These are phyloP conservation scores for Crithidia brevicula DNA, from an alignment of 208 protist species.

Conservation along the genomic window DNA sequence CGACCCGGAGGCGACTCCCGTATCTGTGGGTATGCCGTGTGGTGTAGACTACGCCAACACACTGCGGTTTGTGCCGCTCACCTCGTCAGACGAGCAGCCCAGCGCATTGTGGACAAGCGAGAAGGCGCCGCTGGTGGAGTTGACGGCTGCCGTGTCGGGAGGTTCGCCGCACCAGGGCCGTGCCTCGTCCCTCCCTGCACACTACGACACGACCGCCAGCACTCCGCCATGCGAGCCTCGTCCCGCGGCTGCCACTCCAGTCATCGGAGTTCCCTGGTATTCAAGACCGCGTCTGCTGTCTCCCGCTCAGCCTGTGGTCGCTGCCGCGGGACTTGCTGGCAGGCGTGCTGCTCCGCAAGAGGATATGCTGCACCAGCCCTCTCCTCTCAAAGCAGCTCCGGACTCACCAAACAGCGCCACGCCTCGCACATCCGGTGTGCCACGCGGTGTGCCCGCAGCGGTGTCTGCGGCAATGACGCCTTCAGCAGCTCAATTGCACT, in stretches of 20 bases:
- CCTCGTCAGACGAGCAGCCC: not conserved
- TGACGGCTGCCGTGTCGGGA: slow-evolving; percentile 2
- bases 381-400: too few species aligned
- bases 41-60: slow-evolving; percentile 41
- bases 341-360: not conserved
- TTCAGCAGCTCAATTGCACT: not conserved
- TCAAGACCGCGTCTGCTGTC: slow-evolving; percentile 23
- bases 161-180: not conserved
- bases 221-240: not conserved
- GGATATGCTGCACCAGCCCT: too few species aligned
- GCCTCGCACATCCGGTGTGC: not conserved
- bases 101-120: slow-evolving; percentile 2
- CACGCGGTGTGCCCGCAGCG: not conserved
- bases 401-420: not conserved
- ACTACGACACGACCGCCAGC: not conserved
- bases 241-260: not conserved
- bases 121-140: slow-evolving; percentile 11
- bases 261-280: slow-evolving; percentile 12
- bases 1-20: slow-evolving; percentile 31
- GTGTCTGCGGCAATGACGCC: not conserved
- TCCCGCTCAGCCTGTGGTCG: not conserved
- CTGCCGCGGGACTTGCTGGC: not conserved
- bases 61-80: slow-evolving; percentile 32
- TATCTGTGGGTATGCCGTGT: slow-evolving; percentile 38
- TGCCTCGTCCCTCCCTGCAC: slow-evolving; percentile 20